A percentile compares a stretch with the other conserved stretches of the same genome.
Conservation (phyloP, 2,329 filamentous ascomycete species). For the Furcasterigmium furcatum region DNA sequence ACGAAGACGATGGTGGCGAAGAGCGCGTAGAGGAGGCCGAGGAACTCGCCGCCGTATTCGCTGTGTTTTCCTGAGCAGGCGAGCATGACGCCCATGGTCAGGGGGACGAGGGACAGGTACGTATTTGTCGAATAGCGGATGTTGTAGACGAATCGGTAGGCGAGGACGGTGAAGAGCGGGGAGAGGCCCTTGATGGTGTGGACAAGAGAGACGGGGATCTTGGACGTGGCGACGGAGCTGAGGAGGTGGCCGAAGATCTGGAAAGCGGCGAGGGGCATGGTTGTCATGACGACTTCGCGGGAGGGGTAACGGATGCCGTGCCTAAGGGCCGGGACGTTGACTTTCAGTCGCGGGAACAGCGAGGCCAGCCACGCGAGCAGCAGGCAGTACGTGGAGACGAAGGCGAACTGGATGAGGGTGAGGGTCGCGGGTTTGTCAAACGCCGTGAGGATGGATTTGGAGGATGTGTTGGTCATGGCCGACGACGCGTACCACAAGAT, state of each 20-base stretch:
- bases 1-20: slow-evolving; percentile 93
- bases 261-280: slow-evolving; percentile 87
- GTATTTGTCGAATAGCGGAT: slow-evolving; percentile 85
- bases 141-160: slow-evolving; percentile 85
- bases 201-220: slow-evolving; percentile 93
- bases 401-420: slow-evolving; percentile 89
- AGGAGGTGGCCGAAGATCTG: slow-evolving; percentile 92
- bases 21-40: slow-evolving; percentile 87
- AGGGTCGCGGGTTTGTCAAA: slow-evolving; percentile 89
- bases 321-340: slow-evolving; percentile 72
- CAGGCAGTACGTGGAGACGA: slow-evolving; percentile 86
- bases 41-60: slow-evolving; percentile 74
- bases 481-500: slow-evolving; percentile 93
- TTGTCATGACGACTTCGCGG: slow-evolving; percentile 77
- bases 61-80: slow-evolving; percentile 81
- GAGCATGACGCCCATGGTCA: slow-evolving; percentile 92
- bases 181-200: slow-evolving; percentile 98
- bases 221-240: slow-evolving; percentile 88
- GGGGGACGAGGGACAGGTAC: slow-evolving; percentile 83
- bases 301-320: slow-evolving; percentile 81
- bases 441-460: slow-evolving; percentile 91
- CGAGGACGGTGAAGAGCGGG: slow-evolving; percentile 89
- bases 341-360: slow-evolving; percentile 67
- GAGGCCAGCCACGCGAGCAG: slow-evolving; percentile 73
- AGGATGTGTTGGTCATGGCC: slow-evolving; percentile 94